Evolutionary conservation across 2,329 filamentous ascomycete species (phyloP).

Genomic region (Lachnellula suecica): DNA sequence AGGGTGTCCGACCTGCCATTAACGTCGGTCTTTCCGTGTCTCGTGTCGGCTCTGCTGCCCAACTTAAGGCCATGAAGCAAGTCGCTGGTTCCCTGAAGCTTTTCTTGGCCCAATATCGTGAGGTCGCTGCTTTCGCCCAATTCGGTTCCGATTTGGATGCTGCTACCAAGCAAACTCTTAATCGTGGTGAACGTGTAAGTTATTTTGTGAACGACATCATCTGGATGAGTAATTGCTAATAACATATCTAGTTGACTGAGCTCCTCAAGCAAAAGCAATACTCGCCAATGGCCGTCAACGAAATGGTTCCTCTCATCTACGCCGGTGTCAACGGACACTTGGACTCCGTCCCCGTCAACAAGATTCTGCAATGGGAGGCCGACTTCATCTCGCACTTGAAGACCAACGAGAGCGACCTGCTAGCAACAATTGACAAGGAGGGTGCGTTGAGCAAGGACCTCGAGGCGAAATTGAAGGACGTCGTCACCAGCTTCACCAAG

Average conservation of each 20-base stretch:
- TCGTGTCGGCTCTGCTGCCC: conserved; percentile 98
- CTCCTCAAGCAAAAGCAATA: conserved; percentile 99
- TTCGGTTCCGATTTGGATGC: conserved; percentile 99
- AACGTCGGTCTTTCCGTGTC: conserved; percentile 99
- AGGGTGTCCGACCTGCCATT: conserved; percentile 99
- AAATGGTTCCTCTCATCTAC: conserved; percentile 99
- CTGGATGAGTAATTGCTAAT: conserved; percentile 22
- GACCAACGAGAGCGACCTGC: conserved; percentile 82
- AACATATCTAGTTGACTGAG: conserved; percentile 69
- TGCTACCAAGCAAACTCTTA: conserved; percentile 96
- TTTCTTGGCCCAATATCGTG: conserved; percentile 99
- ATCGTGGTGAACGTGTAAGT: conserved; percentile 94
- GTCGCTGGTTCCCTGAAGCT: conserved; percentile 99
- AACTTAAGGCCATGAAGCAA: conserved; percentile 99
- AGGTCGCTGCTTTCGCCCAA: conserved; percentile 98
- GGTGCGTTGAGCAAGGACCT: conserved; percentile 93
- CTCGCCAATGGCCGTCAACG: conserved; percentile 95
- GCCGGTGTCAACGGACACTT: conserved; percentile 98
- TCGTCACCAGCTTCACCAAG: conserved; percentile 84
- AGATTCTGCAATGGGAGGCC: conserved; percentile 90
- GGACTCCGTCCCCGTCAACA: conserved; percentile 82
- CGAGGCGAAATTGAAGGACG: conserved; percentile 78
- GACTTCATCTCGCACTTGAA: conserved; percentile 93
- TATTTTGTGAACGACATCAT: neutral
- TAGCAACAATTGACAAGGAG: conserved; percentile 91